These are phyloP conservation scores for Scytalidium lignicola DNA, from an alignment of 2,329 filamentous ascomycete species.

Conservation along the genomic window DNA sequence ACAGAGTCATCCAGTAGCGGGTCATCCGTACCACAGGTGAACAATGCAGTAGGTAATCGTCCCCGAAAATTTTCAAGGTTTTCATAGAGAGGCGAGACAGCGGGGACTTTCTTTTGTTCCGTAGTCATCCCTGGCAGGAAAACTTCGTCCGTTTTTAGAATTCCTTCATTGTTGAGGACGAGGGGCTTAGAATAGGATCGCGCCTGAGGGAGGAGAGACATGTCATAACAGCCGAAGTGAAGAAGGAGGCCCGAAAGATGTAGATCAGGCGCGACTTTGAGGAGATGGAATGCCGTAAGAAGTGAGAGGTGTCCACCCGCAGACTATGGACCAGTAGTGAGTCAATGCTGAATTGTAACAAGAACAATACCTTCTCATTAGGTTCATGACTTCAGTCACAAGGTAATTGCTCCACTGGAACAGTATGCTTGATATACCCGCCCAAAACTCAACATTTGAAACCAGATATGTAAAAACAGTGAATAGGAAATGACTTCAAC, in stretches of 20 bases:
- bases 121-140: slow-evolving; percentile 37
- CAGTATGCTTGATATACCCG: no score
- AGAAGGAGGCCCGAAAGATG: slow-evolving; percentile 44
- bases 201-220: slow-evolving; percentile 37
- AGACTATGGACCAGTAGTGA: slow-evolving; percentile 26
- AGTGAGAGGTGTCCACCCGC: slow-evolving; percentile 46
- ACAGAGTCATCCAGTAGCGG: slow-evolving; percentile 46
- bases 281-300: slow-evolving; percentile 41
- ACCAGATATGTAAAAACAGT: slow-evolving; percentile 2
- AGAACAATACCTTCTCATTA: no score
- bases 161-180: slow-evolving; percentile 41
- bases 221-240: slow-evolving; percentile 47
- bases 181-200: slow-evolving; percentile 16
- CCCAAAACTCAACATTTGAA: neutral
- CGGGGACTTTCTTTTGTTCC: slow-evolving; percentile 37
- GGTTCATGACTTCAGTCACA: no score
- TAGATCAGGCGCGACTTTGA: slow-evolving; percentile 33
- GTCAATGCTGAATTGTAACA: no score
- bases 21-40: slow-evolving; percentile 50
- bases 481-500: slow-evolving; percentile 4
- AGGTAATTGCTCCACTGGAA: no score
- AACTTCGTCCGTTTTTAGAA: slow-evolving; percentile 40
- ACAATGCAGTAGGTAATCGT: slow-evolving; percentile 46
- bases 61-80: slow-evolving; percentile 31
- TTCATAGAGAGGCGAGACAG: slow-evolving; percentile 45